phyloP scores from a whole-genome alignment of 495 filamentous ascomycete genomes.

The Xylaria grammica region DNA sequence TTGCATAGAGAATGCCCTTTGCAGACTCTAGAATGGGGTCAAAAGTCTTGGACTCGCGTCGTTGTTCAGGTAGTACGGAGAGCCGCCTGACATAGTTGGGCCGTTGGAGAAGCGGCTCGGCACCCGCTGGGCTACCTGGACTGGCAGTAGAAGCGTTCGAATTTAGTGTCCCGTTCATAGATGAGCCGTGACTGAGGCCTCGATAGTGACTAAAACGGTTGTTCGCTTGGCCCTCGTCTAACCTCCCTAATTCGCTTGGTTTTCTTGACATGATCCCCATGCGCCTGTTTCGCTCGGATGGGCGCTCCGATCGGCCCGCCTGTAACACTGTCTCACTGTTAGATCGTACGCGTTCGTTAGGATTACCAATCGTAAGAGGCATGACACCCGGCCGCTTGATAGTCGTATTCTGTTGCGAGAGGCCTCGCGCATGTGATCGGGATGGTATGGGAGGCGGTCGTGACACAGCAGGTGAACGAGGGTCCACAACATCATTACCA shows the following conservation, averaged over 20 bases:
- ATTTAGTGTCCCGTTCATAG: constrained; percentile 63
- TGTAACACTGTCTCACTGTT: constrained; percentile 84
- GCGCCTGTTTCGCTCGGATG: constrained; percentile 62
- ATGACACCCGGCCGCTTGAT: constrained; percentile 70
- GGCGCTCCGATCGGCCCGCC: constrained; percentile 51
- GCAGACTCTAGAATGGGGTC: constrained; percentile 78
- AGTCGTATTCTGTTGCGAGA: constrained; percentile 71
- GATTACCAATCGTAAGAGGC: constrained; percentile 69
- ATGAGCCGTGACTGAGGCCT: constrained; percentile 80
- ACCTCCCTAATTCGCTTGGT: constrained; percentile 71
- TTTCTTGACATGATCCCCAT: constrained; percentile 87
- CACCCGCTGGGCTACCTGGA: constrained; percentile 57
- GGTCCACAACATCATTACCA: constrained; percentile 57
- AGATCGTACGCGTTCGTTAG: constrained; percentile 82
- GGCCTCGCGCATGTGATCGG: constrained; percentile 77
- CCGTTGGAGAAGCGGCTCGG: constrained; percentile 57
- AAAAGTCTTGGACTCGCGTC: constrained; percentile 60
- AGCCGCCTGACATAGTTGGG: constrained; percentile 73
- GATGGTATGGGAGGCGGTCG: constrained; percentile 74
- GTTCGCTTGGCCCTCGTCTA: constrained; percentile 71
- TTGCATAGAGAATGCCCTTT: constrained; percentile 84
- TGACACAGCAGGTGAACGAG: constrained; percentile 68
- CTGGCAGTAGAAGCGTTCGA: constrained; percentile 41
- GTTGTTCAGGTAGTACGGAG: constrained; percentile 83
- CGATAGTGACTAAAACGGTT: constrained; percentile 81